These are phyloP conservation scores for sunflower (Helianthus annuus) DNA, from an alignment of 129 eudicot genomes.

Conservation along the genomic window DNA sequence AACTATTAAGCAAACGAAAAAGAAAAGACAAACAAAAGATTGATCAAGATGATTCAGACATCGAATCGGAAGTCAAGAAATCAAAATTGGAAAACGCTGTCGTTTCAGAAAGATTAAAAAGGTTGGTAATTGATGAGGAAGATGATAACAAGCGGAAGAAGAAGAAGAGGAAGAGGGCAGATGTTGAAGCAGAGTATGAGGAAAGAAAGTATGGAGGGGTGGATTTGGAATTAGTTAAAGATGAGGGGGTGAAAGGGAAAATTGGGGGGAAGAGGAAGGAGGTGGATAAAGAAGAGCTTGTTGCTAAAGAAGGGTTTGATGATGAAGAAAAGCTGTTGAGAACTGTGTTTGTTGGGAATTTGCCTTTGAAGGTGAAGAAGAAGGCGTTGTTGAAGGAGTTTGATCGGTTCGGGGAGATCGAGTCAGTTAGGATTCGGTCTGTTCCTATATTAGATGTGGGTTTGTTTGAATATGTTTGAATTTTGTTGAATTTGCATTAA, in stretches of 20 bases:
- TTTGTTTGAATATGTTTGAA: conserved; percentile 2
- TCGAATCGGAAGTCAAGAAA: conserved; percentile 35
- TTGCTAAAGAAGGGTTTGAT: conserved; percentile 89
- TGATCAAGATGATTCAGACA: conserved; percentile 26
- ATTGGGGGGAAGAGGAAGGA: conserved; percentile 90
- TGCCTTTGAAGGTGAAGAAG: conserved; percentile 90
- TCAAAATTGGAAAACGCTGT: conserved; percentile 28
- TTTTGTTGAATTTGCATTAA: background rate
- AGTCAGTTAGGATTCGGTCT: conserved; percentile 85
- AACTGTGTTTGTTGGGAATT: conserved; percentile 94
- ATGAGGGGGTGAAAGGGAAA: conserved; percentile 30
- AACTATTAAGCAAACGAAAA: conserved; percentile 38
- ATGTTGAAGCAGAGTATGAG: conserved; percentile 85
- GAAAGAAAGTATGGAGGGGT: conserved; percentile 57
- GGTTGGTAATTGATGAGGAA: conserved; percentile 18
- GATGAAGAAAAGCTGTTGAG: conserved; percentile 90
- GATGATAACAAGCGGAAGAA: conserved; percentile 51
- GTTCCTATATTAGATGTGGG: conserved; percentile 84
- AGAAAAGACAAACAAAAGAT: conserved; percentile 32
- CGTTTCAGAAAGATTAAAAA: conserved; percentile 4
- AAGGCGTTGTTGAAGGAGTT: conserved; percentile 77
- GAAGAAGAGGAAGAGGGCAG: conserved; percentile 94
- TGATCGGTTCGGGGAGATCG: conserved; percentile 79
- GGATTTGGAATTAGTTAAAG: conserved; percentile 34
- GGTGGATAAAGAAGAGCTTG: conserved; percentile 61